Evolutionary conservation across 768 basidiomycete species (phyloP).

Genomic region (Auriculariales sp.): DNA sequence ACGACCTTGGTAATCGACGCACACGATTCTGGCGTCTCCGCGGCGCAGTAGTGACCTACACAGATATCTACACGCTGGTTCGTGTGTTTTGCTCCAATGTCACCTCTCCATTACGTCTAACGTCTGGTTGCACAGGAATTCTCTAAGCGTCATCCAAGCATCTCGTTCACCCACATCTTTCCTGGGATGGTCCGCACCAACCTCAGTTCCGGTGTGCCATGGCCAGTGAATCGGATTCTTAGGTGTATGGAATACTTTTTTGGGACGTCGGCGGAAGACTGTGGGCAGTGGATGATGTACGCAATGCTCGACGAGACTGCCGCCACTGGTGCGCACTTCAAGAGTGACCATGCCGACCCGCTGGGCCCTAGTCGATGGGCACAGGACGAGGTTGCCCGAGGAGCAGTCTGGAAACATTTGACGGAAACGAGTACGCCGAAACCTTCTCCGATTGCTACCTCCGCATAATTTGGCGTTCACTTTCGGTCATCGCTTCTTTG

Average conservation of each 20-base stretch:
- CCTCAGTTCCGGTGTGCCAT: neutral
- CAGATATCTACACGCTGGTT: neutral
- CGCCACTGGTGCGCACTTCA: neutral
- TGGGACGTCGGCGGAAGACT: conserved; percentile 7
- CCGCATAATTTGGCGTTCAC: too few species aligned
- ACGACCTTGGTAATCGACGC: conserved; percentile 39
- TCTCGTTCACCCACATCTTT: conserved; percentile 3
- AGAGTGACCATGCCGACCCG: neutral
- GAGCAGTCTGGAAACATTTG: neutral
- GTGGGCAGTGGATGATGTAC: conserved; percentile 13
- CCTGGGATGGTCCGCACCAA: conserved; percentile 3
- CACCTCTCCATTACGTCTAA: neutral
- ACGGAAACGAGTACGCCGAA: neutral
- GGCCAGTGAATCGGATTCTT: neutral
- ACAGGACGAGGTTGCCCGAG: neutral
- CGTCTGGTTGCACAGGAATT: conserved; percentile 2
- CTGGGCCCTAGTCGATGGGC: neutral
- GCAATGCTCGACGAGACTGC: conserved; percentile 5
- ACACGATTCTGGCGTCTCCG: conserved; percentile 3
- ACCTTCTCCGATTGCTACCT: too few species aligned
- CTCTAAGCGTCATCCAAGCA: conserved; percentile 2
- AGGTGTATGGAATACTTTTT: neutral
- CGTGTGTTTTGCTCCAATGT: neutral
- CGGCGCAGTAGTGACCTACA: neutral
- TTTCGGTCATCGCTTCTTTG: too few species aligned